Evolutionary conservation across 2,329 filamentous ascomycete genomes (phyloP).

Genomic region (Colletotrichum filicis): DNA sequence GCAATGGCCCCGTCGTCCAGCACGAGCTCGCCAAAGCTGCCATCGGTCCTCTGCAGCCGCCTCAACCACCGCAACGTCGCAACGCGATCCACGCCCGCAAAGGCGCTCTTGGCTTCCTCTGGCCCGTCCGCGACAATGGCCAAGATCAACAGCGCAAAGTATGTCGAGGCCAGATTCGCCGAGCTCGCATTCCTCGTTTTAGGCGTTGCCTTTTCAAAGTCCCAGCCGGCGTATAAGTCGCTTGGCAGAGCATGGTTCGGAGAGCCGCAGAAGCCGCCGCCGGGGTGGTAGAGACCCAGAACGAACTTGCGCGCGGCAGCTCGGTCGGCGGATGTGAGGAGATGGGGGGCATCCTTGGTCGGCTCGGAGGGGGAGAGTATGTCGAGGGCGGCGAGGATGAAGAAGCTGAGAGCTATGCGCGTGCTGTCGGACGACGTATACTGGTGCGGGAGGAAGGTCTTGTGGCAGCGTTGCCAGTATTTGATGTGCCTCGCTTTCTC

Average conservation of each 20-base stretch:
- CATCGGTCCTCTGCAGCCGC: constrained; percentile 81
- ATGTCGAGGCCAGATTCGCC: constrained; percentile 87
- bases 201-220: constrained; percentile 28
- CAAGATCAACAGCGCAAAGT: constrained; percentile 84
- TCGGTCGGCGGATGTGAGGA: constrained; percentile 59
- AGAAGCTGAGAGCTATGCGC: constrained; percentile 89
- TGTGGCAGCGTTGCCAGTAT: constrained; percentile 93
- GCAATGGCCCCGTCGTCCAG: constrained; percentile 68
- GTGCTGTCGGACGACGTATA: constrained; percentile 93
- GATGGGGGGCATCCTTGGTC: constrained; percentile 49
- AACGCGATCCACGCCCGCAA: constrained; percentile 73
- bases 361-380: constrained; percentile 72
- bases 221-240: constrained; percentile 40
- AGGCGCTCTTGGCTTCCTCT: constrained; percentile 51
- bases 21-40: constrained; percentile 90
- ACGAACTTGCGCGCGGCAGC: constrained; percentile 76
- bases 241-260: constrained; percentile 70
- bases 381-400: constrained; percentile 87
- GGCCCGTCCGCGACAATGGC: constrained; percentile 59
- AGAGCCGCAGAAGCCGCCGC: constrained; percentile 89
- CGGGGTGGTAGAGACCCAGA: constrained; percentile 84
- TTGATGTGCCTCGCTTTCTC: constrained; percentile 79
- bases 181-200: constrained; percentile 48
- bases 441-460: constrained; percentile 79
- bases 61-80: constrained; percentile 80